Evolutionary conservation across 371 early-diverging fungal species (phyloP), one percentile per base, ranked within the genome.

Genomic region (Capniomyces stellatus): DNA sequence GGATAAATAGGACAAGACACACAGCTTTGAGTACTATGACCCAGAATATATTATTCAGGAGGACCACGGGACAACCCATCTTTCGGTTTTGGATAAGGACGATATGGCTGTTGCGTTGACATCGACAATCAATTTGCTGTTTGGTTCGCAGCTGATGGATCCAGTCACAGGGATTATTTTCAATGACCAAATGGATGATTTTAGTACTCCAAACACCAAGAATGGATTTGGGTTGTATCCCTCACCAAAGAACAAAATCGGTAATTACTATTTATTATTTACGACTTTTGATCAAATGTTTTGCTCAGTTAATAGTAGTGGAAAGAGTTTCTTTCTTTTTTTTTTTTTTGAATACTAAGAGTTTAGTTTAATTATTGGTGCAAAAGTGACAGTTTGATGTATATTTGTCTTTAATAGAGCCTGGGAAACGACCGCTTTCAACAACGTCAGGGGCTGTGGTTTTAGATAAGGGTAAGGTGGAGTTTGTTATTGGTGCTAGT

Each of bases 131-230:
- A 96, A 99, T 70, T 67, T 93, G n/a, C 61, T 81, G 21, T 98
- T 96, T 74, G 99, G 99, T 0, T 82, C 93, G 2, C 83, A 82
- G 41, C 58, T 98, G 19, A 77, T 98, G 81, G 93, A 97, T 64
- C 79, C 79, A 1, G 68, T 57, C 18, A 92, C 98, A 0, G 99
- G 99, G n/a, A 75, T 99, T 28, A 82, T 99, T 31, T 71, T 98
- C 29, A 99, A 99, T 70, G 78, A 98, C 63, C 81, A 95, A 62
- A 94, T 98, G 85, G 97, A 98, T 64, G 98, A 99, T 61, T 99
- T 98, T 62, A 83, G 86, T 46, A 87, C 89, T 24, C 92, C 92
- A 27, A 82, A 82, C 42, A 62, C 66, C 18, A 74, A 85, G 13
- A 92, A 95, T 60, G 66, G 70, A 12, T 91, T 91, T 75, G 89